Base-by-base conservation (phyloP, 345 rosid species). In the Syzygium aqueum region DNA sequence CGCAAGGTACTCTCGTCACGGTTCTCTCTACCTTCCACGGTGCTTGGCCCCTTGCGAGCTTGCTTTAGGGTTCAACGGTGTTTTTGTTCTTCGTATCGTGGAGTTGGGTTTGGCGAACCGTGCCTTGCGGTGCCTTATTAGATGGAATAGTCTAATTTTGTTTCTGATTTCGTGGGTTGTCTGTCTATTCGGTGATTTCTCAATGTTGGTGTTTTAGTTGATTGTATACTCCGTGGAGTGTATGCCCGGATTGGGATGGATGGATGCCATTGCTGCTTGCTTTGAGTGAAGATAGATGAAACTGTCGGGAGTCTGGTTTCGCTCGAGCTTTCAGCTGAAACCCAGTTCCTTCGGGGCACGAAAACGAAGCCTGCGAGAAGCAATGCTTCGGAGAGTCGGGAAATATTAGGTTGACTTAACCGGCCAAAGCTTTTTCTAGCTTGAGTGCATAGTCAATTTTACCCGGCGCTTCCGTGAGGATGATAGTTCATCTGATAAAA, bases 1-100 rank as follows among this genome's bases (percentile, higher is more conserved):
- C 99, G 99, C 87, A 98, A 96, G 97, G 99, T 96, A 53, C 46
- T n/a, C 56, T 0, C 23, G 46, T 43, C 46, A 43, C 46, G 46
- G 46, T 43, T 43, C 46, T 43, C 7, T 43, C 46, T 43, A 43
- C 46, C 7, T 43, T 43, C 46, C 46, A 6, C 46, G 46, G 46
- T 5, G 46, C 6, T 43, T 43, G 46, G 46, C 46, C 7, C 1
- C 46, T 43, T 43, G 46, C 46, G 46, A 43, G 46, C 46, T 4
- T 3, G 46, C 46, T 43, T 43, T 43, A 43, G 46, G 46, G 46
- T 43, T 43, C 46, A 43, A 43, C 1, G 46, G 46, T 43, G 46
- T 43, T 43, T 43, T 43, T 43, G 46, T 43, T 7, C 6, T 43
- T 43, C 46, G 46, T 43, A 43, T 43, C 46, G 7, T 43, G 46